Evolutionary conservation across 805 yeast species (phyloP), one percentile per base, ranked within the genome.

Genomic region (Grigorovia yakushimaensis): DNA sequence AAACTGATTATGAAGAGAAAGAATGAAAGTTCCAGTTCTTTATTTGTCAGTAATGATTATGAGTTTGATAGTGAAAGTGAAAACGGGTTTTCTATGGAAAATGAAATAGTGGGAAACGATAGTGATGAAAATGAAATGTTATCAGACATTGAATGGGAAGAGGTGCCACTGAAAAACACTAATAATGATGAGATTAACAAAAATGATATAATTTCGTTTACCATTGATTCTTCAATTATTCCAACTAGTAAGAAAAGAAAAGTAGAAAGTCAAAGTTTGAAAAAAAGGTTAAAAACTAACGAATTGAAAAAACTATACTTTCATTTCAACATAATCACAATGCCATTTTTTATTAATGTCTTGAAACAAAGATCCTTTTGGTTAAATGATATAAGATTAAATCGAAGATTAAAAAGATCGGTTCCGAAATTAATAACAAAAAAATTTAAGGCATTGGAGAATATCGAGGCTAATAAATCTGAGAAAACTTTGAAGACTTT

Each of bases 131-230:
- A 42, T 35, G 39, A 42, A 10, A 17, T 42, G 1, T 10, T 47
- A 11, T 41, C 45, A 19, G 59, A 53, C 19, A 45, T 54, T 10
- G 63, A 58, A 36, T 61, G 66, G 66, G 65, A 60, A 47, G 65
- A 60, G 13, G 55, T 60, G 2, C 51, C 58, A 5, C 45, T 61
- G 18, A 47, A 51, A 38, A 30, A 41, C 42, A 43, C 18, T 36
- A 11, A 20, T 19, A 27, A 41, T 21, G 17, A 33, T 13, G 8
- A 11, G 6, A n/a, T 15, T 11, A 33, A 17, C 37, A 33, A 33
- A 5, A 30, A 33, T 33, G 37, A 49, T 44, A 19, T 27, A 40
- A 10, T 35, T 2, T 39, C 37, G 24, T 18, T 39, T 23, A 37
- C 37, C 15, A 27, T 43, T 13, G 22, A 15, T 9, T 17, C 22